A percentile compares a stretch with the other conserved stretches of the same genome.
Evolutionary conservation across 1,139 yeast genomes (phyloP).

Genomic region (Entelexis sorbosivorans): DNA sequence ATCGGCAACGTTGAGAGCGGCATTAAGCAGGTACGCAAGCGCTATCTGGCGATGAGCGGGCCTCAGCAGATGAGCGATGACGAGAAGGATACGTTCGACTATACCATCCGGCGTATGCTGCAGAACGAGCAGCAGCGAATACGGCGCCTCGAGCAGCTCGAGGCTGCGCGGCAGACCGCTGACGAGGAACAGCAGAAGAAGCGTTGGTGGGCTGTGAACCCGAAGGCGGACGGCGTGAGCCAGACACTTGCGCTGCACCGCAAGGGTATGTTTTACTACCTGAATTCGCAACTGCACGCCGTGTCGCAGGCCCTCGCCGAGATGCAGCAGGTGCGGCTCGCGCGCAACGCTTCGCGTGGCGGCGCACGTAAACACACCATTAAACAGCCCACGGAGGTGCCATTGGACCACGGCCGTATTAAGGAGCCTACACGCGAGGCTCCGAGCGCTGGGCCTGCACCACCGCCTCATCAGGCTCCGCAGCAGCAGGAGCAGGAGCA

Average conservation of each 20-base stretch:
- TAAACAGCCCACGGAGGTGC: neutral
- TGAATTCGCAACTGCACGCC: constrained; percentile 28
- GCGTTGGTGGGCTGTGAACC: constrained; percentile 23
- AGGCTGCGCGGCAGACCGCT: constrained; percentile 24
- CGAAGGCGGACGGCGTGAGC: constrained; percentile 25
- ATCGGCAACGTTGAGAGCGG: constrained; percentile 8
- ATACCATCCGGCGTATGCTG: constrained; percentile 31
- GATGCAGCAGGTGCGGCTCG: constrained; percentile 31
- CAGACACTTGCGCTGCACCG: constrained; percentile 29
- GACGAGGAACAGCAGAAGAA: constrained; percentile 13
- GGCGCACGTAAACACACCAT: neutral
- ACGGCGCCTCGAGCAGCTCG: constrained; percentile 31
- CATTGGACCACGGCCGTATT: neutral
- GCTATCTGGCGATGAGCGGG: constrained; percentile 27
- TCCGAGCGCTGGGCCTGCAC: neutral
- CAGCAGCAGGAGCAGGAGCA: too few species aligned
- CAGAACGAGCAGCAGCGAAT: constrained; percentile 34
- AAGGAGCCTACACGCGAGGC: neutral
- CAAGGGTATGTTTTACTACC: constrained; percentile 30
- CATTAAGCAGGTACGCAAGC: constrained; percentile 25
- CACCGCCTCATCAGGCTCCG: neutral
- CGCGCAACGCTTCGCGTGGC: constrained; percentile 24
- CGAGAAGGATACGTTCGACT: constrained; percentile 36
- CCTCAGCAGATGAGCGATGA: constrained; percentile 29
- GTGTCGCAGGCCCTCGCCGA: constrained; percentile 31